These are phyloP conservation scores for Candida berthetii DNA, from an alignment of 805 yeast species.

Conservation along the genomic window DNA sequence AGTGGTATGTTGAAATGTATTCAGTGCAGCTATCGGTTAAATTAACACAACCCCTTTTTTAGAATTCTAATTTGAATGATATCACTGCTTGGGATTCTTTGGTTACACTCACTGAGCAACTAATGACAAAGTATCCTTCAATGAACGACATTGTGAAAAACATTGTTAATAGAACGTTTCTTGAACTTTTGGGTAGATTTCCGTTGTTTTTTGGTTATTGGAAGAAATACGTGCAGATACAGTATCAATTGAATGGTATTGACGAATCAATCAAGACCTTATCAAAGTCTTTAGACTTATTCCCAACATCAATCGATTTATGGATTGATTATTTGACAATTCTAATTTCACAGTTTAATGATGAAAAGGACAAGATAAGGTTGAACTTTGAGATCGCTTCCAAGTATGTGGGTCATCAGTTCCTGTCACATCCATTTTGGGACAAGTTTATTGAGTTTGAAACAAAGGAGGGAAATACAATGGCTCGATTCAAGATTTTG, in stretches of 20 bases:
- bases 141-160: slow-evolving; percentile 24
- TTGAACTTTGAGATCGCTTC: slow-evolving; percentile 43
- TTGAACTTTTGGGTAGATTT: slow-evolving; percentile 39
- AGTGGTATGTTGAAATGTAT: slow-evolving; percentile 5
- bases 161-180: slow-evolving; percentile 28
- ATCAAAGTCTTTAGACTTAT: slow-evolving; percentile 35
- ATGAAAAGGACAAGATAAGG: slow-evolving; percentile 27
- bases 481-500: slow-evolving; percentile 34
- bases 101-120: slow-evolving; percentile 25
- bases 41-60: background rate
- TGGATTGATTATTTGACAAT: slow-evolving; percentile 66
- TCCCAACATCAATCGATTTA: slow-evolving; percentile 55
- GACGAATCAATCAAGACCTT: slow-evolving; percentile 41
- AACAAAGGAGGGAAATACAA: slow-evolving; percentile 28
- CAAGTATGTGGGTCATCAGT: slow-evolving; percentile 56
- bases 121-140: slow-evolving; percentile 24
- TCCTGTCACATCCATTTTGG: slow-evolving; percentile 79
- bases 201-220: slow-evolving; percentile 60
- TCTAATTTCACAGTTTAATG: slow-evolving; percentile 33
- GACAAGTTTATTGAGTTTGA: slow-evolving; percentile 67
- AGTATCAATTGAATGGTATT: slow-evolving; percentile 50
- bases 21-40: slow-evolving; percentile 2
- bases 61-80: slow-evolving; percentile 23
- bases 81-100: slow-evolving; percentile 34
- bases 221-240: slow-evolving; percentile 53